A percentile compares a stretch with the other conserved stretches of the same genome.
Conservation (phyloP, 441 rosid genomes). For the Manihot esculenta region DNA sequence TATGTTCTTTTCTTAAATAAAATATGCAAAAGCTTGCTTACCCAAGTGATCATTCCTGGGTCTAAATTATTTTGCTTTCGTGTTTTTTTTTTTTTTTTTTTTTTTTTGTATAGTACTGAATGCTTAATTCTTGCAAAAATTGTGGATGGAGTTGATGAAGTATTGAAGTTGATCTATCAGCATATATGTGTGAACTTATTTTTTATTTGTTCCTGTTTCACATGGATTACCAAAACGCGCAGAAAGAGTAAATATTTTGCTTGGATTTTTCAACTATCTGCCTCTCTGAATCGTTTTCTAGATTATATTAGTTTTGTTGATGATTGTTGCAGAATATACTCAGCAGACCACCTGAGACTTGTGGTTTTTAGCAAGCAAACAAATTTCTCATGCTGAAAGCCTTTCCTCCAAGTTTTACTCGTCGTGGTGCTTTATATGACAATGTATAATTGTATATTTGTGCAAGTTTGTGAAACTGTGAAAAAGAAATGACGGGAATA, state of each 20-base stretch:
- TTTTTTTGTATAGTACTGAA: neutral
- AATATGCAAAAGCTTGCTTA: neutral
- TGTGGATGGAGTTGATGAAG: too few species aligned
- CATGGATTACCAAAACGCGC: neutral
- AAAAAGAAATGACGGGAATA: too few species aligned
- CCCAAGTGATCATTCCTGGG: neutral
- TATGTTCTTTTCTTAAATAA: neutral
- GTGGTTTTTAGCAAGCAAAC: too few species aligned
- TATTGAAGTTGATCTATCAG: too few species aligned
- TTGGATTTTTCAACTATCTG: neutral
- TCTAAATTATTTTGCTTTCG: neutral
- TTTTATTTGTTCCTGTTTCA: neutral
- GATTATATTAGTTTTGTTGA: neutral
- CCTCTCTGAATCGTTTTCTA: neutral
- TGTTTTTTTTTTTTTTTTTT: too few species aligned
- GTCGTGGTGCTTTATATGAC: neutral
- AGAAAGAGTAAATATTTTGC: neutral
- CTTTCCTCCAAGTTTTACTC: too few species aligned
- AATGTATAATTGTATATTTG: too few species aligned
- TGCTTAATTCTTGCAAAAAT: neutral
- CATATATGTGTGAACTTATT: neutral
- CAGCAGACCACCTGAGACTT: too few species aligned
- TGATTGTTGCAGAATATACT: neutral
- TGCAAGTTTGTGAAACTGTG: too few species aligned
- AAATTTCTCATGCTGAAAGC: too few species aligned